Evolutionary conservation across 768 basidiomycete genomes (phyloP).

Genomic region (Chiua virens): DNA sequence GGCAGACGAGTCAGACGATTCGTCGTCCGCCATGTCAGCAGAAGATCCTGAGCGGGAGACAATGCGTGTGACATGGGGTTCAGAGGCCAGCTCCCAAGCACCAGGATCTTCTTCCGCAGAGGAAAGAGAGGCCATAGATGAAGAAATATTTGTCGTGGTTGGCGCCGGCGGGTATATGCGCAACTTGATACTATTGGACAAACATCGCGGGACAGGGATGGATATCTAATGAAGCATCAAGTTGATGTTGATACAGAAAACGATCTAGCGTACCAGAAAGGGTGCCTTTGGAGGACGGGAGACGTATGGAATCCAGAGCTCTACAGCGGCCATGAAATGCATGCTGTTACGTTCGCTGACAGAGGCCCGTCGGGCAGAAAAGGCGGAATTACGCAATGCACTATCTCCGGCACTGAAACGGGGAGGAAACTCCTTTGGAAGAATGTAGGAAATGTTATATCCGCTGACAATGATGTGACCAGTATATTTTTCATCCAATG

Average conservation of each 20-base stretch:
- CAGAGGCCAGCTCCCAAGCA: constrained; percentile 75
- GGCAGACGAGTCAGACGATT: constrained; percentile 71
- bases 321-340: constrained; percentile 81
- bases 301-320: constrained; percentile 70
- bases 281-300: constrained; percentile 69
- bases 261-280: constrained; percentile 54
- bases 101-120: constrained; percentile 69
- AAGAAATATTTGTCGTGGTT: constrained; percentile 43
- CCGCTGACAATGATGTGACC: constrained; percentile 76
- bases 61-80: constrained; percentile 69
- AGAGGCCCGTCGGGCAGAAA: constrained; percentile 46
- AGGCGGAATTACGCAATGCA: constrained; percentile 20
- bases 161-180: constrained; percentile 75
- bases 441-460: constrained; percentile 74
- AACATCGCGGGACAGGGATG: constrained; percentile 74
- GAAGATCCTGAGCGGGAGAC: constrained; percentile 58
- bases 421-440: constrained; percentile 64
- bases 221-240: constrained; percentile 50
- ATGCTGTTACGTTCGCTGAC: constrained; percentile 54
- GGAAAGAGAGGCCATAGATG: constrained; percentile 74
- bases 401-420: constrained; percentile 27
- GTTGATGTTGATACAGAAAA: neutral
- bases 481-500: constrained; percentile 66
- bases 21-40: constrained; percentile 76
- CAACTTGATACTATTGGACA: constrained; percentile 73